Evolutionary conservation across 306 rosid species (phyloP), one percentile per base, ranked within the genome.

Genomic region (Elaeagnus macrophylla): DNA sequence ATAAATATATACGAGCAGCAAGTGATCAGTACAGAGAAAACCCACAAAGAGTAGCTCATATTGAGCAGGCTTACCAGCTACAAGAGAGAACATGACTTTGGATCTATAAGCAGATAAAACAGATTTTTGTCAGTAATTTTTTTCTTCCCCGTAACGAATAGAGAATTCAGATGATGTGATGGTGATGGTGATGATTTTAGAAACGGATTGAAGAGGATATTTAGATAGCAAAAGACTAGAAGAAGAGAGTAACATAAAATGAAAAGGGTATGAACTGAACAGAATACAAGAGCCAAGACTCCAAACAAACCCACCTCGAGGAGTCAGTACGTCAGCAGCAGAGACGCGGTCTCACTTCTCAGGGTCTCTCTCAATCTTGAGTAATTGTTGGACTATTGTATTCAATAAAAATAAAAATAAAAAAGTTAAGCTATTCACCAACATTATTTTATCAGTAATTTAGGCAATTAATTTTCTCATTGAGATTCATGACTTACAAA

Each of bases 21-120:
- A 7, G 11, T 39, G 46, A 54, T 38, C 13, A 38, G 14, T 48
- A 36, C 32, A 40, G 40, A 36, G 37, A 48, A 61, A 49, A 38
- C 44, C 25, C 53, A 38, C 5, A 39, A 38, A 50, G 54, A 12
- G 9, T 39, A 19, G 39, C n/a, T 12, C 10, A 37, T 5, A 38
- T 10, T 25, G 49, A 47, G 8, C 7, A 10, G 6, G 49, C 66
- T 17, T 13, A 51, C 57, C 57, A 12, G 49, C 40, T 61, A 39
- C 9, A 37, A 57, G n/a, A 19, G 7, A 61, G 49, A 48, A 61
- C 19, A 18, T 6, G 39, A 50, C 38, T 25, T 39, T 50, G 66
- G 66, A 61, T 61, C 66, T 61, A 57, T 12, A 20, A 50, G 62
- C 15, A 32, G 44, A 52, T 25, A 13, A 25, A 37, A 18, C 18